phyloP scores from a whole-genome alignment of 148 eudicot genomes.

The Camellia japonica region DNA sequence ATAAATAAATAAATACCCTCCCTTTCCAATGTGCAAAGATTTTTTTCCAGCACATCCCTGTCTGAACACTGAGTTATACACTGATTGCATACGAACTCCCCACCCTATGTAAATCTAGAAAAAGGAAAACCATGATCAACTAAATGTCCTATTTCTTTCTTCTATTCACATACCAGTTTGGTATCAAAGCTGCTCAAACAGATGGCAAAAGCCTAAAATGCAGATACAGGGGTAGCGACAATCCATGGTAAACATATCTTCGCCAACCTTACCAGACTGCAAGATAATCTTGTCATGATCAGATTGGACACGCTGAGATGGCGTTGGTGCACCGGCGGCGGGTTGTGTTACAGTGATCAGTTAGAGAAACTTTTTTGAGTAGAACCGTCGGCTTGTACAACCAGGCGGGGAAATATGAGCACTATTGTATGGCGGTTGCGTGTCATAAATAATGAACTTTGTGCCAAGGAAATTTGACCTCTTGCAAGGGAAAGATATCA shows the following conservation, averaged over 20 bases:
- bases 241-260: conserved; percentile 65
- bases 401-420: conserved; percentile 51
- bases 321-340: conserved; percentile 26
- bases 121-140: not conserved
- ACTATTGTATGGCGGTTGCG: conserved; percentile 64
- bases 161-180: conserved; percentile 61
- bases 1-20: too few relatives aligned
- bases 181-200: conserved; percentile 65
- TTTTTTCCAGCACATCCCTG: not conserved
- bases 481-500: conserved; percentile 14
- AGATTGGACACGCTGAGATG: conserved; percentile 28
- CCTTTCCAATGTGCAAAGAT: too few relatives aligned
- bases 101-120: conserved; percentile 4
- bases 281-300: conserved; percentile 53
- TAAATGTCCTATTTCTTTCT: conserved; percentile 13
- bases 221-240: conserved; percentile 54
- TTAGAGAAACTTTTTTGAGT: conserved; percentile 76
- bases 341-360: conserved; percentile 44
- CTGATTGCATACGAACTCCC: too few relatives aligned
- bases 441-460: conserved; percentile 75
- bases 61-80: not conserved
- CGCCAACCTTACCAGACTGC: conserved; percentile 61
- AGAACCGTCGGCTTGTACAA: conserved; percentile 65
- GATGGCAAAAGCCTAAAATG: conserved; percentile 60
- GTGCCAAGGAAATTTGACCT: conserved; percentile 93